Evolutionary conservation across 257 asterid species (phyloP).

Genomic region (Solanum medicagineum): DNA sequence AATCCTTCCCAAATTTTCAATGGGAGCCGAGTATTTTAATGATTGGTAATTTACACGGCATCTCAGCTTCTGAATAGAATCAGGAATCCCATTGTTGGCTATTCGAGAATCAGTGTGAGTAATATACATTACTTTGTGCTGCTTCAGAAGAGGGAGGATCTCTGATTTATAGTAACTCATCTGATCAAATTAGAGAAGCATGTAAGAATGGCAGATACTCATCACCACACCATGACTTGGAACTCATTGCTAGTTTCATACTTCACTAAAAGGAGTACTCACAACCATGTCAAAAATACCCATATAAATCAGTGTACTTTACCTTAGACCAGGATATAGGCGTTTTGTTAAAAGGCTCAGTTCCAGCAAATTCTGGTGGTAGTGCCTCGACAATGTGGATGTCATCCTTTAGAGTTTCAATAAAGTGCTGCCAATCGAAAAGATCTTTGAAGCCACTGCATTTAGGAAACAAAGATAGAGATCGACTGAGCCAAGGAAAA

Average conservation of each 20-base stretch:
- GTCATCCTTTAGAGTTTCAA: conserved; percentile 67
- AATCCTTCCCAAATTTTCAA: conserved; percentile 58
- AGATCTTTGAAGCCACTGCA: conserved; percentile 95
- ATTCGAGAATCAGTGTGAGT: conserved; percentile 94
- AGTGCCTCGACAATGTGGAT: conserved; percentile 61
- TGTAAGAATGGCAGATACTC: background rate
- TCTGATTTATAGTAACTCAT: conserved; percentile 71
- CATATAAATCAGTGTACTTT: background rate
- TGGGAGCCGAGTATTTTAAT: conserved; percentile 64
- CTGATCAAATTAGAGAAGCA: conserved; percentile 22
- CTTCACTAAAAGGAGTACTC: background rate
- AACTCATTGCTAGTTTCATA: background rate
- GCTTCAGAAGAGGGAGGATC: conserved; percentile 79
- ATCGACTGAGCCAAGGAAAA: background rate
- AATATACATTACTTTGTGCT: conserved; percentile 78
- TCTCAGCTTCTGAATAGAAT: conserved; percentile 77
- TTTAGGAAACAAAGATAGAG: background rate
- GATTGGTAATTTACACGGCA: conserved; percentile 90
- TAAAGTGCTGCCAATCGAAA: conserved; percentile 90
- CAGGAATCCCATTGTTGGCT: conserved; percentile 79
- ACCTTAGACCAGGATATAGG: conserved; percentile 99
- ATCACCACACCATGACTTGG: background rate
- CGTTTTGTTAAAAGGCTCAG: conserved; percentile 79
- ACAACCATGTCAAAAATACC: background rate
- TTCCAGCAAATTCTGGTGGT: conserved; percentile 69